Base-by-base conservation (phyloP, 306 rosid species). In the Prosopis cineraria region DNA sequence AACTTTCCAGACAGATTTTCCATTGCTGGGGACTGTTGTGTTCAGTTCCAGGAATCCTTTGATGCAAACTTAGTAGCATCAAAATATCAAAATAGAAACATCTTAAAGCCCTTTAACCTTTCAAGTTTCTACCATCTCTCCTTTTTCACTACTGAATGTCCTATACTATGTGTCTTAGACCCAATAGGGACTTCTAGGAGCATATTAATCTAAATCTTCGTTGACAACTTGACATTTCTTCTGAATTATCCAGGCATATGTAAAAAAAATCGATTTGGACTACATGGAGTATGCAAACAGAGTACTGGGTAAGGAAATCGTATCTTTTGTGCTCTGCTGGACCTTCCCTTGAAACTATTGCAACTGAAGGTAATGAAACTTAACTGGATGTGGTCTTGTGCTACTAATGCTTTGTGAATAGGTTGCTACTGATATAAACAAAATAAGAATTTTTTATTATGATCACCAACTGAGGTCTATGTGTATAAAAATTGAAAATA, bases 231-330 rank as follows among this genome's bases (percentile, higher is more conserved):
- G n/a, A n/a, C n/a, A n/a, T 29, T 14, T 56, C 12, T 62, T 62
- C 5, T 74, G 48, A 68, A 59, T 83, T 82, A 3, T 25, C 37
- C 89, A 93, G 97, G 95, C 73, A 69, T 95, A 89, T 73, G 89
- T 88, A 72, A 93, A 89, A 64, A 91, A 89, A 43, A 93, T 93
- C 33, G 97, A 93, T 22, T 93, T 93, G 24, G 88, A 89, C 78
- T 93, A 89, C 78, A 79, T 65, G 65, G 93, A 89, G 70, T 93
- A 93, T 77, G 98, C 98, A 6, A 80, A 82, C 68, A 30, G 91
- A 88, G 47, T 91, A 89, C 66, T 89, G 90, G 98, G 70, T 64
- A 72, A 89, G 76, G 83, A 91, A 85, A 72, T 75, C 43, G 41
- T 19, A 6, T 69, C 73, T 89, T 53, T 64, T 89, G 75, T 79